Percentiles rank a stretch among this genome's conserved stretches.
Evolutionary conservation across 768 basidiomycete species (phyloP).

Genomic region (Lyophyllum semitale): DNA sequence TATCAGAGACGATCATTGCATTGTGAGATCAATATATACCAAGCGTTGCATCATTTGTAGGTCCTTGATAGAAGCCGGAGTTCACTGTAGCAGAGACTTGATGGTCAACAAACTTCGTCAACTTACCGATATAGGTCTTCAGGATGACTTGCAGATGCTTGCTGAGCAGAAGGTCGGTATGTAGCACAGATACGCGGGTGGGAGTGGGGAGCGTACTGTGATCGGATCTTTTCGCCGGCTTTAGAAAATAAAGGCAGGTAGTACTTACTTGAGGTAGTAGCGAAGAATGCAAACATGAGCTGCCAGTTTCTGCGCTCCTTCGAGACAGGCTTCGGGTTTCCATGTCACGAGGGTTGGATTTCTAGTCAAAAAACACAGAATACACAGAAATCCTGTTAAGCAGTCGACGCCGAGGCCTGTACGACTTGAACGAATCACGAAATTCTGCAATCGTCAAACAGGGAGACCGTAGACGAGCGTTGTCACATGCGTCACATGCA

Average conservation of each 20-base stretch:
- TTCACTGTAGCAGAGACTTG: background rate
- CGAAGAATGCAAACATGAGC: constrained; percentile 8
- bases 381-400: no score
- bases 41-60: constrained; percentile 49
- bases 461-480: no score
- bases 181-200: background rate
- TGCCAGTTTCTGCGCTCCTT: no score
- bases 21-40: constrained; percentile 32
- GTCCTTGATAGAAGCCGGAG: constrained; percentile 55
- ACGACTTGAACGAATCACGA: no score
- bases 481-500: background rate
- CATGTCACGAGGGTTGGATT: no score
- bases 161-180: constrained; percentile 43
- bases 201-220: background rate
- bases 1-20: background rate
- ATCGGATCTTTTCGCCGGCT: constrained; percentile 2
- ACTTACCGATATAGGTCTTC: constrained; percentile 51
- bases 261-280: no score
- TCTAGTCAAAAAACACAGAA: no score
- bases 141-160: constrained; percentile 57
- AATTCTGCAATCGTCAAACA: no score
- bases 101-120: background rate
- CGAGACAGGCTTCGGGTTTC: no score
- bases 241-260: constrained; percentile 12
- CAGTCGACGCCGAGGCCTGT: no score